phyloP scores from a whole-genome alignment of 1,139 yeast genomes.

The Scheffersomyces cryptocercus region DNA sequence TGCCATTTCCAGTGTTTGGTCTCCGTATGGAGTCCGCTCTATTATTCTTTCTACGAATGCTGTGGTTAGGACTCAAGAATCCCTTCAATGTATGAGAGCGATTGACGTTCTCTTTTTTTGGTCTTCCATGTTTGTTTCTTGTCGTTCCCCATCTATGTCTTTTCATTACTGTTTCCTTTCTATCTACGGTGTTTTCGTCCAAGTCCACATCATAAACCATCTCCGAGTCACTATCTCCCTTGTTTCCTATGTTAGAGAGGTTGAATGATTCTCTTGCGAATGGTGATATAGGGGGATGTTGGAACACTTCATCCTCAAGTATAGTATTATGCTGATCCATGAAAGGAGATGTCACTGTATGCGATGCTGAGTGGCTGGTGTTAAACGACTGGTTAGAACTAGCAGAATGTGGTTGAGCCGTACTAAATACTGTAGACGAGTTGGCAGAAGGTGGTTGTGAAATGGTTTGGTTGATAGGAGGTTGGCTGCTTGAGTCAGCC shows the following conservation, averaged over 20 bases:
- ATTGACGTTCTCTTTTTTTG: slow-evolving; percentile 44
- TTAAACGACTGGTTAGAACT: slow-evolving; percentile 3
- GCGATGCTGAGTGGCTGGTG: not conserved
- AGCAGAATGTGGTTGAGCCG: not conserved
- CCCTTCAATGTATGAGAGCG: slow-evolving; percentile 49
- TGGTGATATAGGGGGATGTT: slow-evolving; percentile 21
- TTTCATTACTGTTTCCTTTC: slow-evolving; percentile 45
- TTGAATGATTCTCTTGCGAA: slow-evolving; percentile 15
- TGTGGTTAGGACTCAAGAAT: slow-evolving; percentile 20
- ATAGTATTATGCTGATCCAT: slow-evolving; percentile 20
- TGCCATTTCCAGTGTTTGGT: slow-evolving; percentile 17
- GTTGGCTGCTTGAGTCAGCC: too few relatives aligned
- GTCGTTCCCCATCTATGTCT: slow-evolving; percentile 92
- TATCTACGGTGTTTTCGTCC: slow-evolving; percentile 4
- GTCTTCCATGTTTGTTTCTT: slow-evolving; percentile 73
- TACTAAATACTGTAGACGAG: not conserved
- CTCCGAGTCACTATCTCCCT: slow-evolving; percentile 7
- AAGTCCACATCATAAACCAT: slow-evolving; percentile 7
- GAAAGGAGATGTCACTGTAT: slow-evolving; percentile 23
- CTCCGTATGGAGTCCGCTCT: slow-evolving; percentile 19
- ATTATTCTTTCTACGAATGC: slow-evolving; percentile 6
- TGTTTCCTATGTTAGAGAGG: slow-evolving; percentile 3
- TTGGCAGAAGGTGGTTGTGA: too few relatives aligned
- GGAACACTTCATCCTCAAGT: slow-evolving; percentile 22
- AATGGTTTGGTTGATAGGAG: too few relatives aligned